phyloP scores from a whole-genome alignment of 208 protist genomes.

The Trichomonas vaginalis region DNA sequence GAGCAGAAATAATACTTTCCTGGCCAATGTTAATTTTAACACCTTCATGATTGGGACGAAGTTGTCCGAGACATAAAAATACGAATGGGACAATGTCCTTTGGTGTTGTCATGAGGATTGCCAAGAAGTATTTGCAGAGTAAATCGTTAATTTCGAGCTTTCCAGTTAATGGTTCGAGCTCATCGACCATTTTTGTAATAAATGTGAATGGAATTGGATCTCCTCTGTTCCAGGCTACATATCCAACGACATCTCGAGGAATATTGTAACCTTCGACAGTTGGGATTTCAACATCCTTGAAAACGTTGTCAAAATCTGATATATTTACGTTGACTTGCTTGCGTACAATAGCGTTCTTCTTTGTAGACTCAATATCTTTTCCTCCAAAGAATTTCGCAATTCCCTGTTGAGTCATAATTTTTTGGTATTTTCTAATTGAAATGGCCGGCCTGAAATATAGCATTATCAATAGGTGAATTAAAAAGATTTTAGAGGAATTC shows the following conservation, averaged over 20 bases:
- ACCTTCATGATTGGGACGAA: not conserved
- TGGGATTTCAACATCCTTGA: not conserved
- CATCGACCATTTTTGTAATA: not conserved
- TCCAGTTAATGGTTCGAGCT: not conserved
- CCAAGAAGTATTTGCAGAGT: not conserved
- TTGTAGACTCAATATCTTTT: not conserved
- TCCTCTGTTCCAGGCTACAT: not conserved
- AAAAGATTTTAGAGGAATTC: too few relatives aligned
- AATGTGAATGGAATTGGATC: not conserved
- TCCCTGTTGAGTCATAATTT: not conserved
- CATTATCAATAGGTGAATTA: too few relatives aligned
- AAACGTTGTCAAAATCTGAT: not conserved
- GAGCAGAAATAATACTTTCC: not conserved
- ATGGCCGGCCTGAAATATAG: too few relatives aligned
- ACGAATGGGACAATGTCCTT: not conserved
- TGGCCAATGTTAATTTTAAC: not conserved
- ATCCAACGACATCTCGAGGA: not conserved
- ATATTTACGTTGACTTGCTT: not conserved
- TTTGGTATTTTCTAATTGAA: too few relatives aligned
- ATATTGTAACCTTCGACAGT: not conserved
- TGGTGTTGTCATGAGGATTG: not conserved
- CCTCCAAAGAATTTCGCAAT: not conserved
- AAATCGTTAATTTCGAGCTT: not conserved
- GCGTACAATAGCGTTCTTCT: not conserved
- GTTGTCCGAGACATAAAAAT: not conserved